These are phyloP conservation scores for Leishmania guyanensis DNA, from an alignment of 208 protist genomes.

Conservation along the genomic window DNA sequence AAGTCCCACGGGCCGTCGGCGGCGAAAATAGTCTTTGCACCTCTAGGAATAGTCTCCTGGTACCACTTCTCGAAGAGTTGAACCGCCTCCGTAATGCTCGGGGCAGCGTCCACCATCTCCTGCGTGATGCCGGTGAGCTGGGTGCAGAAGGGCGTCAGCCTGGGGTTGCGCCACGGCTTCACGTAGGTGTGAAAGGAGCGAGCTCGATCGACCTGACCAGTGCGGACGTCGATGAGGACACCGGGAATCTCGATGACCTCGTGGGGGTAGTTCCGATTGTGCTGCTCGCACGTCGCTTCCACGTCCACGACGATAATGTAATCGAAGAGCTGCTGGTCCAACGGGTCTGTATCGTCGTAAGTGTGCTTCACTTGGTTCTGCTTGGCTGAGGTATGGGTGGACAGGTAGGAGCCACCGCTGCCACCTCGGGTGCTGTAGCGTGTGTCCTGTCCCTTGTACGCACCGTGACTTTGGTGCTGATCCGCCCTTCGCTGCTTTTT, in stretches of 20 bases:
- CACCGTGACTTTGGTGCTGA: conserved; percentile 17
- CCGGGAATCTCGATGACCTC: conserved; percentile 96
- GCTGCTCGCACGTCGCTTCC: conserved; percentile 89
- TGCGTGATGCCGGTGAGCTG: conserved; percentile 95
- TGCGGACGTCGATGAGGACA: conserved; percentile 84
- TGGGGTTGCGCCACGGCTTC: conserved; percentile 81
- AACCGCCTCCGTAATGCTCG: conserved; percentile 70
- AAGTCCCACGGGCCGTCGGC: conserved; percentile 91
- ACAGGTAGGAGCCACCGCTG: conserved; percentile 41
- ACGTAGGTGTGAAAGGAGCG: conserved; percentile 92
- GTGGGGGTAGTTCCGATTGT: conserved; percentile 71
- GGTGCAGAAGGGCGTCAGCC: conserved; percentile 92
- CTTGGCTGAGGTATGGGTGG: conserved; percentile 19
- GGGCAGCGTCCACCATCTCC: conserved; percentile 83
- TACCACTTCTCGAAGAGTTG: conserved; percentile 80
- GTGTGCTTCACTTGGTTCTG: conserved; percentile 39
- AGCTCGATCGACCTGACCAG: conserved; percentile 60
- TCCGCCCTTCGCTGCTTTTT: conserved; percentile 37
- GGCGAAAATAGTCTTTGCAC: conserved; percentile 80
- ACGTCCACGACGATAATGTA: conserved; percentile 94
- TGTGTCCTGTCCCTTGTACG: background rate
- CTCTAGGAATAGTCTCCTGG: conserved; percentile 61
- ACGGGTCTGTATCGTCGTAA: conserved; percentile 60
- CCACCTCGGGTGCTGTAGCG: background rate
- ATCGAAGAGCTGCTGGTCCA: conserved; percentile 89